phyloP scores from a whole-genome alignment of 148 eudicot genomes.

The Chenopodium suecicum region DNA sequence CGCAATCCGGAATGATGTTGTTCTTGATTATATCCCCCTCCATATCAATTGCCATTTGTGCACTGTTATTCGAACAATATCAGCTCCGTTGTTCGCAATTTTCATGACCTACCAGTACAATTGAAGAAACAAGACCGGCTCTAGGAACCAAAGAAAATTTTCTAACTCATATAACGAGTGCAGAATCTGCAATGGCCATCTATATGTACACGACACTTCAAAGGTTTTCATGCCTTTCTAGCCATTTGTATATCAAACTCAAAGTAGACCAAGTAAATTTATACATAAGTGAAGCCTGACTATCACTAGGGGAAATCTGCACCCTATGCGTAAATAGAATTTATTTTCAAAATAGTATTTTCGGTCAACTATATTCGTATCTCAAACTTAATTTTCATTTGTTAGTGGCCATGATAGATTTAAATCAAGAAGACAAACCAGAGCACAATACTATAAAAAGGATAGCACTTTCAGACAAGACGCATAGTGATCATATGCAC shows the following conservation, averaged over 20 bases:
- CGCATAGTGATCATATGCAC: not conserved
- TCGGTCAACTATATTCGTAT: too few relatives aligned
- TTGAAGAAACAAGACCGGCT: not conserved
- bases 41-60: conserved; percentile 22
- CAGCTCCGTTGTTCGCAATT: conserved; percentile 95
- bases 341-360: too few relatives aligned
- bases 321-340: too few relatives aligned
- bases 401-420: not conserved
- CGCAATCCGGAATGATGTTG: too few relatives aligned
- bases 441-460: not conserved
- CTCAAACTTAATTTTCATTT: not conserved
- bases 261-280: too few relatives aligned
- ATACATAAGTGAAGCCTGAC: not conserved
- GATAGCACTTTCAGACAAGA: not conserved
- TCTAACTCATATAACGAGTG: not conserved
- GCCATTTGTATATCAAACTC: not conserved
- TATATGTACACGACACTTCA: not conserved
- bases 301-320: not conserved
- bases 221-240: not conserved
- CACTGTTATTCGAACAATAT: conserved; percentile 89
- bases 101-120: conserved; percentile 65
- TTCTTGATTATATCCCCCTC: too few relatives aligned
- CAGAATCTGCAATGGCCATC: not conserved
- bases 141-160: not conserved
- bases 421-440: not conserved